Conservation (phyloP, 2,329 filamentous ascomycete species). For the Alternaria arbusti region DNA sequence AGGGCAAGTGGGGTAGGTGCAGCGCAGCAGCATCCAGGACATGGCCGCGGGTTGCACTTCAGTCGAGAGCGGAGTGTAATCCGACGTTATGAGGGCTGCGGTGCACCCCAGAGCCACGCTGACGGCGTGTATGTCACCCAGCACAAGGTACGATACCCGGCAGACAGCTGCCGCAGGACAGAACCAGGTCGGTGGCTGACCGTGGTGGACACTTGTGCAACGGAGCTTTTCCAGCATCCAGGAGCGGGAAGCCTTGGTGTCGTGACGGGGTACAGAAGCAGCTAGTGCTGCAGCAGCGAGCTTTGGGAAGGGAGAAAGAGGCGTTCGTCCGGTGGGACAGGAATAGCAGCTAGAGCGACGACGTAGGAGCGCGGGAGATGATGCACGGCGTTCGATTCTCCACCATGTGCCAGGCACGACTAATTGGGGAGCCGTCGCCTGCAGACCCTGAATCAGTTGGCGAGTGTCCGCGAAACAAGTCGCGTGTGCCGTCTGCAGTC, state of each 20-base stretch:
- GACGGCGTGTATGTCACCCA: conserved; percentile 32
- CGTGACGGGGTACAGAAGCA: conserved; percentile 24
- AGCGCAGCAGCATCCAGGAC: conserved; percentile 24
- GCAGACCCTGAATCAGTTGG: conserved; percentile 17
- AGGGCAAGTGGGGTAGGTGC: conserved; percentile 20
- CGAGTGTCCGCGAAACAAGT: neutral
- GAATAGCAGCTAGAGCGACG: conserved; percentile 27
- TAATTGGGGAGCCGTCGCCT: conserved; percentile 2
- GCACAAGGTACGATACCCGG: conserved; percentile 36
- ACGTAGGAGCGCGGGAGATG: conserved; percentile 24
- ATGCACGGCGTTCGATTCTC: conserved; percentile 25
- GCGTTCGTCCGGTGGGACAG: conserved; percentile 33
- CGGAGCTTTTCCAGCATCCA: conserved; percentile 33
- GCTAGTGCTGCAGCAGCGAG: conserved; percentile 35
- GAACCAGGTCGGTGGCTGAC: conserved; percentile 44
- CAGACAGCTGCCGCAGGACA: conserved; percentile 42
- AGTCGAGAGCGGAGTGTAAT: conserved; percentile 30
- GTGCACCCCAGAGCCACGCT: conserved; percentile 37
- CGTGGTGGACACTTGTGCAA: conserved; percentile 29
- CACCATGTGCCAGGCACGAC: conserved; percentile 17
- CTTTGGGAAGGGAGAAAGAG: conserved; percentile 28
- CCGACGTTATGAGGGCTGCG: conserved; percentile 29
- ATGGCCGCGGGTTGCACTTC: conserved; percentile 9
- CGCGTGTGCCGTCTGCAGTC: neutral
- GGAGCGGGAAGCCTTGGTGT: conserved; percentile 30